Percentiles rank a stretch among this genome's conserved stretches.
Conservation (phyloP, 192 early-diverging fungal species). For the Backusella liffmaniae region DNA sequence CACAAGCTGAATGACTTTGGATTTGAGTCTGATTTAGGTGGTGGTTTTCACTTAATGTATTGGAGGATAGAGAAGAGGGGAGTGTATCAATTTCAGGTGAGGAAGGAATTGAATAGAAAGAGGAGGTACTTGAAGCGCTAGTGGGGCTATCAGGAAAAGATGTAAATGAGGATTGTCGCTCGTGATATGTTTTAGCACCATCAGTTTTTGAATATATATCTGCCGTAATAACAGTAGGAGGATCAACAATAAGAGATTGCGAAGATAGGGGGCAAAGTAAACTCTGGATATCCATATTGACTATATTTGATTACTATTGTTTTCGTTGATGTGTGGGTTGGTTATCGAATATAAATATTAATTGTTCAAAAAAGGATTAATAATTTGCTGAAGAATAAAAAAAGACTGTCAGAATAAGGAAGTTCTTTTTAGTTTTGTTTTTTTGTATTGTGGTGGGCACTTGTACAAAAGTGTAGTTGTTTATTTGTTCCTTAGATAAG, state of each 20-base stretch:
- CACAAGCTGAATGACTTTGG: not conserved
- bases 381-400: not conserved
- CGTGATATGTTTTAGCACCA: not conserved
- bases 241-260: not conserved
- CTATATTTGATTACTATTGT: not conserved
- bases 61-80: not conserved
- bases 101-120: constrained; percentile 1
- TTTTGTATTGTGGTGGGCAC: constrained; percentile 2
- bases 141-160: constrained; percentile 8
- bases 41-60: not conserved
- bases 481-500: not conserved
- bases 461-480: not conserved
- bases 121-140: not conserved
- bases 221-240: not conserved
- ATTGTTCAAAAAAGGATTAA: not conserved
- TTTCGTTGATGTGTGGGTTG: not conserved
- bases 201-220: not conserved
- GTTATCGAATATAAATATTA: not conserved
- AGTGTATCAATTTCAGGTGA: not conserved
- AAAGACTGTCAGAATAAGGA: not conserved
- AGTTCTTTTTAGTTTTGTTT: not conserved
- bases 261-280: not conserved
- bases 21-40: not conserved
- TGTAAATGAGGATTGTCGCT: not conserved
- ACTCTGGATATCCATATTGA: constrained; percentile 14